Conservation (phyloP, 73 alveolate species). For the Uronychia binucleata region DNA sequence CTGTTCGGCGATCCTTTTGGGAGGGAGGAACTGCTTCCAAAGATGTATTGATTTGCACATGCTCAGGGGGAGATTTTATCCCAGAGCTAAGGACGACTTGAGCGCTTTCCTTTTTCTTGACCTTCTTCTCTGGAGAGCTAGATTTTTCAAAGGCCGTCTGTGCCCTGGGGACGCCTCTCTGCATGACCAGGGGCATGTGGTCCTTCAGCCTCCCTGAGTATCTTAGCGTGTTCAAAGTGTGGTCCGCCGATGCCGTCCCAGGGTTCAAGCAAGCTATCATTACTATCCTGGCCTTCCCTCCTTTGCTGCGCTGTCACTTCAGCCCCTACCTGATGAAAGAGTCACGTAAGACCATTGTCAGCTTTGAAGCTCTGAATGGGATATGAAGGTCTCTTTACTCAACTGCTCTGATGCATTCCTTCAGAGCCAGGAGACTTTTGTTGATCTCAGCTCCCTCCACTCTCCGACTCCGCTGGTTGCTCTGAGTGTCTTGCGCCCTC, state of each 20-base stretch:
- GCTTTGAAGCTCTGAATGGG: conserved; percentile 98
- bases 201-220: conserved; percentile 62
- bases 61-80: neutral
- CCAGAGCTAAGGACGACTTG: neutral
- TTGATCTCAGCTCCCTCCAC: conserved; percentile 83
- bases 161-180: neutral
- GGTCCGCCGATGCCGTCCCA: conserved; percentile 93
- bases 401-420: conserved; percentile 97
- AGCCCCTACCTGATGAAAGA: conserved; percentile 87
- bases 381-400: conserved; percentile 90
- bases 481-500: conserved; percentile 96
- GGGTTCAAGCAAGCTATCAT: conserved; percentile 99
- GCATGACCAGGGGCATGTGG: neutral
- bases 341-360: conserved; percentile 98
- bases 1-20: neutral
- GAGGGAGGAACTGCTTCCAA: neutral
- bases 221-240: conserved; percentile 94
- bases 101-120: neutral
- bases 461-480: conserved; percentile 92
- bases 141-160: neutral
- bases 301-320: conserved; percentile 16
- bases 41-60: neutral
- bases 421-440: conserved; percentile 70
- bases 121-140: neutral
- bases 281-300: conserved; percentile 80